A percentile compares a stretch with the other conserved stretches of the same genome.
Evolutionary conservation across 2,329 filamentous ascomycete genomes (phyloP).

Genomic region (Colletotrichum sansevieriae): DNA sequence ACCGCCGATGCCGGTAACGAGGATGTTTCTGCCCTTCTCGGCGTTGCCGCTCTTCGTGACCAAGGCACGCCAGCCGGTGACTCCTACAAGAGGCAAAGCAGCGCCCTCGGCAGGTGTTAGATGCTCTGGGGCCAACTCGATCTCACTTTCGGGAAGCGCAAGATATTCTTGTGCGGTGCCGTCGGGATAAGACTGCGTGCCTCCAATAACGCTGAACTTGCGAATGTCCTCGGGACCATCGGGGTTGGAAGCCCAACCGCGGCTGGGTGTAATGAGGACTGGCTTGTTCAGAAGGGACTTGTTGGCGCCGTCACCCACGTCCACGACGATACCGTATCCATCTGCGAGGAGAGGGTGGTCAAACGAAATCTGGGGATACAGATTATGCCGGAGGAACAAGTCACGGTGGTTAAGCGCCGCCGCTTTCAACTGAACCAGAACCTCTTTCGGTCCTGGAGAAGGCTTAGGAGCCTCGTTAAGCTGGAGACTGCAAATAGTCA

Average conservation of each 20-base stretch:
- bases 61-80: slow-evolving; percentile 90
- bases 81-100: slow-evolving; percentile 84
- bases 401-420: slow-evolving; percentile 95
- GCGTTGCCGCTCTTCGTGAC: slow-evolving; percentile 81
- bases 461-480: slow-evolving; percentile 74
- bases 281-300: slow-evolving; percentile 68
- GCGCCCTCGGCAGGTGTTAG: slow-evolving; percentile 81
- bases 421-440: slow-evolving; percentile 82
- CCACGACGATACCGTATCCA: slow-evolving; percentile 80
- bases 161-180: slow-evolving; percentile 84
- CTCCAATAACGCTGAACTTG: slow-evolving; percentile 76
- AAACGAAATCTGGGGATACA: slow-evolving; percentile 90
- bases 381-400: slow-evolving; percentile 91
- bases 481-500: slow-evolving; percentile 60
- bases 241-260: slow-evolving; percentile 79
- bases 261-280: slow-evolving; percentile 83
- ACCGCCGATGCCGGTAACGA: slow-evolving; percentile 93
- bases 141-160: slow-evolving; percentile 75
- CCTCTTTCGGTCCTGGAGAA: slow-evolving; percentile 72
- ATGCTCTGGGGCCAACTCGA: slow-evolving; percentile 82
- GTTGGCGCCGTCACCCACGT: slow-evolving; percentile 65
- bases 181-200: slow-evolving; percentile 71
- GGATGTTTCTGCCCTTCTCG: slow-evolving; percentile 76
- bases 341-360: slow-evolving; percentile 84
- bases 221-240: slow-evolving; percentile 77